These are phyloP conservation scores for Tolypocladium paradoxum DNA, from an alignment of 2,329 filamentous ascomycete species.

Conservation along the genomic window DNA sequence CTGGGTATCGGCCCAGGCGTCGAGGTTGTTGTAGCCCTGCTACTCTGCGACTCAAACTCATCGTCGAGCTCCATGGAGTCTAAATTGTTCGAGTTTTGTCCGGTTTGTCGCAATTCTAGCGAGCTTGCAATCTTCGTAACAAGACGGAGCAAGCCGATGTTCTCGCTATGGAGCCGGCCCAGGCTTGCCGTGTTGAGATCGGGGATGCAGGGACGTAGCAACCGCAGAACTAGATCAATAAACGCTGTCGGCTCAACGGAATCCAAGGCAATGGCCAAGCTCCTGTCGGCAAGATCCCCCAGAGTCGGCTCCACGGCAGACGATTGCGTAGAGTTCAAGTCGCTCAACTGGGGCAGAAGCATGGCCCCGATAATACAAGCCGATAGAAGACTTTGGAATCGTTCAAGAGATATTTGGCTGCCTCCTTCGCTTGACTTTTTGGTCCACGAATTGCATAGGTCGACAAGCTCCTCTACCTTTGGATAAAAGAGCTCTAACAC, in stretches of 20 bases:
- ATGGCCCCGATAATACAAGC: constrained; percentile 35
- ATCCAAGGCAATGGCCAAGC: constrained; percentile 27
- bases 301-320: constrained; percentile 35
- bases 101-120: constrained; percentile 11
- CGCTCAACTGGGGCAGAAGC: constrained; percentile 35
- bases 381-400: constrained; percentile 39
- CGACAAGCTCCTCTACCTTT: constrained; percentile 38
- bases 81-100: constrained; percentile 19
- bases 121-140: constrained; percentile 26
- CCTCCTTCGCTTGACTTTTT: constrained; percentile 33
- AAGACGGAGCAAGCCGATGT: constrained; percentile 30
- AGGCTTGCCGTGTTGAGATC: constrained; percentile 26
- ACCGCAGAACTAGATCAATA: constrained; percentile 34
- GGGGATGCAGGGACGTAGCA: constrained; percentile 36
- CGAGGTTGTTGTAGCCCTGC: constrained; percentile 28
- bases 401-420: constrained; percentile 38
- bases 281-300: constrained; percentile 28
- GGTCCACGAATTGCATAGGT: constrained; percentile 36
- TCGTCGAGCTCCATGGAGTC: constrained; percentile 60
- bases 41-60: constrained; percentile 50
- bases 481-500: constrained; percentile 43
- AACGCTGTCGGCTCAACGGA: constrained; percentile 35
- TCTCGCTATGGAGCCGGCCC: constrained; percentile 24
- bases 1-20: constrained; percentile 33
- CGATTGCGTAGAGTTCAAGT: constrained; percentile 36